Percentiles rank a stretch among this genome's conserved stretches.
phyloP scores from a whole-genome alignment of 139 green algal genomes.

The Mesostigma viride region DNA sequence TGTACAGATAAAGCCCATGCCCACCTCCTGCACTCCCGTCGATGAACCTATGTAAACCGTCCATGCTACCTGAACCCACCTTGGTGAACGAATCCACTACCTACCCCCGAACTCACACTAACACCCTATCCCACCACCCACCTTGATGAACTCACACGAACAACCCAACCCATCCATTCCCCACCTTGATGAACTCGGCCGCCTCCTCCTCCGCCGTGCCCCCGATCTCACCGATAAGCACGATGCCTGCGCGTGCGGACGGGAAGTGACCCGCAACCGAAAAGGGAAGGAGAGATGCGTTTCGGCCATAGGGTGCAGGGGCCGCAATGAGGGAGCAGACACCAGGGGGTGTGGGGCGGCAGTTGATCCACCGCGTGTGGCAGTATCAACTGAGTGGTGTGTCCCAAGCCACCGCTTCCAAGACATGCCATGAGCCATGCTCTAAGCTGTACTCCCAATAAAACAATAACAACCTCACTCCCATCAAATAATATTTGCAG shows the following conservation, averaged over 20 bases:
- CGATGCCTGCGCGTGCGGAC: slow-evolving; percentile 66
- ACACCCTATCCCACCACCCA: background rate
- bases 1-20: background rate
- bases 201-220: slow-evolving; percentile 95
- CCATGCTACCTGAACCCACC: background rate
- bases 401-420: no score
- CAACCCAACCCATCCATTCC: background rate
- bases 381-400: no score
- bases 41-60: background rate
- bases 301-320: no score
- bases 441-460: no score
- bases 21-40: background rate
- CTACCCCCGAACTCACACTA: background rate
- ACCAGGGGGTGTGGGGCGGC: no score
- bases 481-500: no score
- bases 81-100: background rate
- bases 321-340: no score
- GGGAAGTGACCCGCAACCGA: background rate
- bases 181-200: slow-evolving; percentile 57
- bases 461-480: no score
- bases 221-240: slow-evolving; percentile 99
- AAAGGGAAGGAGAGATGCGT: background rate
- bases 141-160: background rate
- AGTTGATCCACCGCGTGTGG: no score
- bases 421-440: no score